These are phyloP conservation scores for Candida piceae DNA, from an alignment of 805 yeast species.

Conservation along the genomic window DNA sequence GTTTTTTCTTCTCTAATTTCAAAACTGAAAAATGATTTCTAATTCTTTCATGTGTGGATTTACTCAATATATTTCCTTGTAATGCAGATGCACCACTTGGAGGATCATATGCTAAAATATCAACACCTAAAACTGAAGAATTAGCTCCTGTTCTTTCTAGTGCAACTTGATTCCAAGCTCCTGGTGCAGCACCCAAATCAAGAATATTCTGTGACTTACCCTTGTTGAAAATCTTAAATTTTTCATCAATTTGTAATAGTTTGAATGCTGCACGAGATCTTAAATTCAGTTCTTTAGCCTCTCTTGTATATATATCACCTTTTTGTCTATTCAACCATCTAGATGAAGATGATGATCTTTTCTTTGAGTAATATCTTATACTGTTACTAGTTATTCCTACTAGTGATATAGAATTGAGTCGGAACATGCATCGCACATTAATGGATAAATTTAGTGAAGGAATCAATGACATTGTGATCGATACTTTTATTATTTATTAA, in stretches of 20 bases:
- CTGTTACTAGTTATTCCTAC: too few relatives aligned
- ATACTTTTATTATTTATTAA: too few relatives aligned
- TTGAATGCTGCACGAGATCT: constrained; percentile 92
- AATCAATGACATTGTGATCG: too few relatives aligned
- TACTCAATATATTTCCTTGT: constrained; percentile 83
- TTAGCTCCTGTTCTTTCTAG: constrained; percentile 42
- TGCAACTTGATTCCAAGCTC: constrained; percentile 92
- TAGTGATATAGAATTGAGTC: too few relatives aligned
- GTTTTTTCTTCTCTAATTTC: constrained; percentile 30
- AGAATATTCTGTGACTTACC: constrained; percentile 40
- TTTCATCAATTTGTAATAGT: constrained; percentile 66
- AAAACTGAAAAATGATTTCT: constrained; percentile 40
- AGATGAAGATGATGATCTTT: constrained; percentile 46
- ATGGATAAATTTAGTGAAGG: too few relatives aligned
- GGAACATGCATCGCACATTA: too few relatives aligned
- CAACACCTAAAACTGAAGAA: constrained; percentile 73
- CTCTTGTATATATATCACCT: constrained; percentile 58
- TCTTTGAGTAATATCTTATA: constrained; percentile 8
- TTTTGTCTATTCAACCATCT: constrained; percentile 74
- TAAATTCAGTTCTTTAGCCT: constrained; percentile 58
- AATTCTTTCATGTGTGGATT: constrained; percentile 54
- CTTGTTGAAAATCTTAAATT: constrained; percentile 47
- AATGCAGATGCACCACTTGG: constrained; percentile 74
- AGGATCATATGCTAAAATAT: constrained; percentile 72
- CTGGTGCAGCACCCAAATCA: constrained; percentile 92